phyloP scores from a whole-genome alignment of 169 alveolate genomes.

The Cryptosporidium parvum region DNA sequence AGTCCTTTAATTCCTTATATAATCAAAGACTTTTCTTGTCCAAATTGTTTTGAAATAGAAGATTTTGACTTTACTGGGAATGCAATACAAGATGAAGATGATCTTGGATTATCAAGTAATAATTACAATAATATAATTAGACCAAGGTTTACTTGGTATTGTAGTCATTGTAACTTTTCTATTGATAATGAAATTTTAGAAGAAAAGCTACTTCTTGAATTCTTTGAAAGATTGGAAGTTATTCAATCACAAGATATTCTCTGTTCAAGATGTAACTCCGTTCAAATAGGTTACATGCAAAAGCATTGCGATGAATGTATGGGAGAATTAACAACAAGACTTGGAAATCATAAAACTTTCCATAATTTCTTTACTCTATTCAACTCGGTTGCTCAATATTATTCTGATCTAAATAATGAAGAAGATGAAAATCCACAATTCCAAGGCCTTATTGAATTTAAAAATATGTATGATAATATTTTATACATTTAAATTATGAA shows the following conservation, averaged over 20 bases:
- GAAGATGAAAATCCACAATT: background rate
- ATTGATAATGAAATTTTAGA: slow-evolving; percentile 15
- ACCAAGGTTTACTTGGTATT: slow-evolving; percentile 31
- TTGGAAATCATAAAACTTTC: slow-evolving; percentile 9
- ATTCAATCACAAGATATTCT: slow-evolving; percentile 60
- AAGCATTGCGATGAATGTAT: slow-evolving; percentile 40
- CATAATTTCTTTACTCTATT: slow-evolving; percentile 30
- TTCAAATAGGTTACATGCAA: slow-evolving; percentile 31
- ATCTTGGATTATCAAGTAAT: background rate
- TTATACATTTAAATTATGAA: background rate
- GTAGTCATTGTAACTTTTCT: slow-evolving; percentile 39
- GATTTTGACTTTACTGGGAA: slow-evolving; percentile 68
- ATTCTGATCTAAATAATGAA: background rate
- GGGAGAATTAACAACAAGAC: slow-evolving; percentile 64
- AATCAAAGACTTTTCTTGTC: slow-evolving; percentile 55
- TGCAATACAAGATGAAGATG: slow-evolving; percentile 25
- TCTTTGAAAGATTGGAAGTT: slow-evolving; percentile 62
- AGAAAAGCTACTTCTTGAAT: slow-evolving; percentile 32
- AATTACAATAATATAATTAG: background rate
- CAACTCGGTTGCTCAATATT: slow-evolving; percentile 27
- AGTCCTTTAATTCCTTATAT: slow-evolving; percentile 27
- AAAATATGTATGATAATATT: slow-evolving; percentile 7
- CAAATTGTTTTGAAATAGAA: slow-evolving; percentile 66
- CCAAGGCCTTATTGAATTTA: slow-evolving; percentile 36
- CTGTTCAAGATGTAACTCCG: slow-evolving; percentile 39